Evolutionary conservation across 2,329 filamentous ascomycete species (phyloP).

Genomic region (Sporothrix luriei): DNA sequence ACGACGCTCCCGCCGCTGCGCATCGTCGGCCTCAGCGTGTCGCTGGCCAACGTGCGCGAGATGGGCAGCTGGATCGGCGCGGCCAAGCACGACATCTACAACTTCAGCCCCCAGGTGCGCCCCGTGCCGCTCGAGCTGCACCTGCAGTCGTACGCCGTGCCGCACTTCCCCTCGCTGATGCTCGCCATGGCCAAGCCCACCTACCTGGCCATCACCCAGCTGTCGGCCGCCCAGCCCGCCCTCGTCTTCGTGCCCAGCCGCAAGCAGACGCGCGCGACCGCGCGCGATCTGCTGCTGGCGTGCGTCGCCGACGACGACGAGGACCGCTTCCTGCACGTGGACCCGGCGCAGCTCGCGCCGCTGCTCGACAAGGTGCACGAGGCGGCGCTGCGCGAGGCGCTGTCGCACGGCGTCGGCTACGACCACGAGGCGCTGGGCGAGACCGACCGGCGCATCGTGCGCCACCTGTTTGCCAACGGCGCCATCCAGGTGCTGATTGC

Average conservation of each 20-base stretch:
- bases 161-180: constrained; percentile 98
- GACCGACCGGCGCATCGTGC: constrained; percentile 90
- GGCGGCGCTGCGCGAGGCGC: constrained; percentile 79
- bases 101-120: constrained; percentile 91
- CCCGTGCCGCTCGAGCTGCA: constrained; percentile 89
- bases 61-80: constrained; percentile 98
- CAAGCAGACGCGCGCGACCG: constrained; percentile 87
- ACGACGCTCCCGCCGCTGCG: constrained; percentile 81
- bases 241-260: constrained; percentile 90
- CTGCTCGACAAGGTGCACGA: constrained; percentile 84
- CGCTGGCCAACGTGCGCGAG: constrained; percentile 88
- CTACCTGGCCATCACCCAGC: constrained; percentile 83
- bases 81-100: constrained; percentile 97
- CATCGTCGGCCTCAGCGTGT: constrained; percentile 87
- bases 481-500: constrained; percentile 81
- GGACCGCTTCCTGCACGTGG: constrained; percentile 87
- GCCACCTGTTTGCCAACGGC: constrained; percentile 85
- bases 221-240: constrained; percentile 85
- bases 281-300: constrained; percentile 82
- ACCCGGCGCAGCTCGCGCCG: constrained; percentile 74
- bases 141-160: constrained; percentile 92
- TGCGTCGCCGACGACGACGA: constrained; percentile 88
- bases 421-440: constrained; percentile 91
- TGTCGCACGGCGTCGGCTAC: constrained; percentile 94
- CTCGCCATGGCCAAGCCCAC: constrained; percentile 96